Conservation (phyloP, 352 stramenopile species). For the Pythium aristosporum region DNA sequence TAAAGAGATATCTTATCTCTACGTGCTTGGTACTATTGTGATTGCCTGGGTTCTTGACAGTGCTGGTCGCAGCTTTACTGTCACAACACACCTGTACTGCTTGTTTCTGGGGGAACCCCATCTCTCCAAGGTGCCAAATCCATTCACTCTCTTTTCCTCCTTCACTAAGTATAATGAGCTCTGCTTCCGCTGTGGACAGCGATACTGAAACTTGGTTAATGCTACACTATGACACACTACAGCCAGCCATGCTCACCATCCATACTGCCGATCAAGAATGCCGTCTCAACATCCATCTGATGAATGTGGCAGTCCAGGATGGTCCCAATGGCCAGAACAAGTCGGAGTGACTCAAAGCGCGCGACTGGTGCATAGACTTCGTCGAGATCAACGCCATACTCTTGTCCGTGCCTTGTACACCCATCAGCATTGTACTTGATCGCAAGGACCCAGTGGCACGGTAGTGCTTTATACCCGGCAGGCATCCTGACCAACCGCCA, state of each 20-base stretch:
- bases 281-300: slow-evolving; percentile 1
- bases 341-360: neutral
- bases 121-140: slow-evolving; percentile 1
- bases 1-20: slow-evolving; percentile 1
- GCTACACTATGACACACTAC: slow-evolving; percentile 17
- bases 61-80: slow-evolving; percentile 8
- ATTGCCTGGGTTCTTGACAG: slow-evolving; percentile 5
- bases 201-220: slow-evolving; percentile 1
- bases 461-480: slow-evolving; percentile 1
- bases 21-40: neutral
- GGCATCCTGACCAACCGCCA: slow-evolving; percentile 11
- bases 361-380: slow-evolving; percentile 10
- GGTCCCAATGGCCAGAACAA: neutral
- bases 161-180: slow-evolving; percentile 6
- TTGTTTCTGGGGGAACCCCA: slow-evolving; percentile 2
- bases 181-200: neutral
- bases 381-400: slow-evolving; percentile 8
- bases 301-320: slow-evolving; percentile 1
- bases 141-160: slow-evolving; percentile 1
- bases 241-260: too few species aligned
- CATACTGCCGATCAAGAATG: neutral
- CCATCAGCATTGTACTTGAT: slow-evolving; percentile 9
- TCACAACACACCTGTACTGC: slow-evolving; percentile 1
- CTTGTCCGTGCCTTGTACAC: too few species aligned
- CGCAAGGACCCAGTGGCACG: slow-evolving; percentile 13